Evolutionary conservation across 768 basidiomycete genomes (phyloP).

Genomic region (Mycena latifolia): DNA sequence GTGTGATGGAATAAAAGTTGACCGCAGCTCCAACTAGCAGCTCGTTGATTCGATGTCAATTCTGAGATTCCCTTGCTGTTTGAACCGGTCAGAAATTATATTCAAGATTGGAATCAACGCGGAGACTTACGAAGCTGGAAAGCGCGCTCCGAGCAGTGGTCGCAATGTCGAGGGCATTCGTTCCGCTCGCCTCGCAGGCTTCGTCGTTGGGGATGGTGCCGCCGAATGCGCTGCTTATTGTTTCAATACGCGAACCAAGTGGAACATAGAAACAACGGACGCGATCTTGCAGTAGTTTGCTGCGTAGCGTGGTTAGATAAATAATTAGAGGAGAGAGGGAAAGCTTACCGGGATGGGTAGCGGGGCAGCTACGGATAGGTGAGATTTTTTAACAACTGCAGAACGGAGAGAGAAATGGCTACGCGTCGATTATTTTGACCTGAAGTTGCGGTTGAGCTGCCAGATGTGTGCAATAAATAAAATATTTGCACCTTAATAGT

Average conservation of each 20-base stretch:
- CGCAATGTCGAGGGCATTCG: constrained; percentile 49
- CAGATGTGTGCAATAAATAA: neutral
- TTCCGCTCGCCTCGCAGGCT: constrained; percentile 46
- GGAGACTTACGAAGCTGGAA: constrained; percentile 46
- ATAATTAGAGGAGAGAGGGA: too few species aligned
- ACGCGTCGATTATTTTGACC: constrained; percentile 50
- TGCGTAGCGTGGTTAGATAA: constrained; percentile 30
- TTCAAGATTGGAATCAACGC: neutral
- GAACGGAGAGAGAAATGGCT: neutral
- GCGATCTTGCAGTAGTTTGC: constrained; percentile 50
- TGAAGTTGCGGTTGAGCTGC: neutral
- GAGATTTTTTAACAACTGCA: neutral
- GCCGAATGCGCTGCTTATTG: constrained; percentile 33
- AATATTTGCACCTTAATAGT: constrained; percentile 39
- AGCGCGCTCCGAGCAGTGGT: constrained; percentile 46
- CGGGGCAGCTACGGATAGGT: constrained; percentile 42
- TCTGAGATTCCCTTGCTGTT: constrained; percentile 43
- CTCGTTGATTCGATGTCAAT: constrained; percentile 42
- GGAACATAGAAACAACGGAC: constrained; percentile 23
- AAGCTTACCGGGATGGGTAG: constrained; percentile 40
- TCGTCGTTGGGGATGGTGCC: constrained; percentile 40
- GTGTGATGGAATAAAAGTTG: too few species aligned
- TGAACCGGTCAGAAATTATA: neutral
- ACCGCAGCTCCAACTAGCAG: too few species aligned
- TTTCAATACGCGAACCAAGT: neutral